Evolutionary conservation across 2,329 filamentous ascomycete species (phyloP).

Genomic region (Neopestalotiopsis rosae): DNA sequence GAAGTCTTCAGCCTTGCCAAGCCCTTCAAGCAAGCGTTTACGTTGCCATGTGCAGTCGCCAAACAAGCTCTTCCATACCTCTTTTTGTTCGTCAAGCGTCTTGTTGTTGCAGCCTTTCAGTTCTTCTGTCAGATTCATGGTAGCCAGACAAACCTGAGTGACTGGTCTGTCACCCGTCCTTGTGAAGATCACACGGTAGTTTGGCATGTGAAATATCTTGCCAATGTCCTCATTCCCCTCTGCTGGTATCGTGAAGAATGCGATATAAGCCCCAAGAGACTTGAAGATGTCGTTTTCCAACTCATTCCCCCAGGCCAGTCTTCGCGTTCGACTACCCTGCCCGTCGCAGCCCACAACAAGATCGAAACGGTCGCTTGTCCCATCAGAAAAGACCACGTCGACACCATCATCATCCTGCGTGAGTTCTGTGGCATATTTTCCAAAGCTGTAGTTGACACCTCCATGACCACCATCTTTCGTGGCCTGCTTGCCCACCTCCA

Average conservation of each 20-base stretch:
- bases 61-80: conserved; percentile 35
- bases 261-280: conserved; percentile 38
- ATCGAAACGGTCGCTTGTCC: conserved; percentile 49
- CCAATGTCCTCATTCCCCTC: conserved; percentile 33
- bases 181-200: conserved; percentile 42
- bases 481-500: conserved; percentile 27
- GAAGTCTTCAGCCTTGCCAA: conserved; percentile 45
- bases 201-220: conserved; percentile 40
- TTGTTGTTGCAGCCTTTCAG: conserved; percentile 20
- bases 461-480: conserved; percentile 24
- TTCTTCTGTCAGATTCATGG: conserved; percentile 22
- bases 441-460: conserved; percentile 39
- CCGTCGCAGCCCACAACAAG: conserved; percentile 62
- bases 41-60: conserved; percentile 32
- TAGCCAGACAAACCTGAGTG: conserved; percentile 43
- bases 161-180: conserved; percentile 39
- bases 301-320: conserved; percentile 38
- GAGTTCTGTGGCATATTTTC: conserved; percentile 34
- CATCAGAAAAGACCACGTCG: conserved; percentile 48
- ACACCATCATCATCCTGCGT: conserved; percentile 37
- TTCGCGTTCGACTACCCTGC: conserved; percentile 52
- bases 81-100: conserved; percentile 28
- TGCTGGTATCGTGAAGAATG: conserved; percentile 46
- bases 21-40: conserved; percentile 24
- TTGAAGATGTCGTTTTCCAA: conserved; percentile 33